These are phyloP conservation scores for Knufia fluminis DNA, from an alignment of 2,329 filamentous ascomycete species.

Conservation along the genomic window DNA sequence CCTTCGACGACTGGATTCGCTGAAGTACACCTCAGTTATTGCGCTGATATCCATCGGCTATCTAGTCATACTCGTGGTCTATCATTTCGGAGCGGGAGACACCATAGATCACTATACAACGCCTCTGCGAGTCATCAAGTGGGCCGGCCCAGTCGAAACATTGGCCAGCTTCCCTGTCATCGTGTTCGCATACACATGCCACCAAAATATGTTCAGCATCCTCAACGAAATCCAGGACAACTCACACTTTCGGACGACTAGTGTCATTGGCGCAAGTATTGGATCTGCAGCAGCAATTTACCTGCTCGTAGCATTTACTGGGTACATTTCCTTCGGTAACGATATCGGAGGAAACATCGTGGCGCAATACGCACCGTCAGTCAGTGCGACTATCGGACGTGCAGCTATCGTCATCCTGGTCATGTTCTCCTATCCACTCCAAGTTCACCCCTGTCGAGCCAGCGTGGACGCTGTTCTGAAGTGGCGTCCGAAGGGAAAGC, in stretches of 20 bases:
- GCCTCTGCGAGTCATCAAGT: slow-evolving; percentile 64
- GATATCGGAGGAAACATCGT: slow-evolving; percentile 87
- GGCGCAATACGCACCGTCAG: slow-evolving; percentile 71
- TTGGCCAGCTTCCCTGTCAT: slow-evolving; percentile 87
- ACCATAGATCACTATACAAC: slow-evolving; percentile 49
- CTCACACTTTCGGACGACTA: slow-evolving; percentile 65
- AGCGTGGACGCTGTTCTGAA: slow-evolving; percentile 87
- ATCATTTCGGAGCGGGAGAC: slow-evolving; percentile 76
- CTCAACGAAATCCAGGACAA: slow-evolving; percentile 88
- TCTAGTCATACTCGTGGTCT: slow-evolving; percentile 82
- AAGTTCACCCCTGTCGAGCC: slow-evolving; percentile 93
- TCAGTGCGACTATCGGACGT: slow-evolving; percentile 83
- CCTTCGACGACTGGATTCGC: slow-evolving; percentile 77
- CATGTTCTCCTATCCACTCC: slow-evolving; percentile 90
- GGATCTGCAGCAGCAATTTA: slow-evolving; percentile 83
- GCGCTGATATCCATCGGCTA: slow-evolving; percentile 91
- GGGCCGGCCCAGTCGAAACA: slow-evolving; percentile 68
- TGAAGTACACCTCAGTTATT: slow-evolving; percentile 93
- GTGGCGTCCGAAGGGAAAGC: slow-evolving; percentile 58
- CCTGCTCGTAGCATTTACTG: slow-evolving; percentile 83
- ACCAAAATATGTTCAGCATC: slow-evolving; percentile 99
- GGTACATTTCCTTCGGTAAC: slow-evolving; percentile 91
- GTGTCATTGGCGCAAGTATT: slow-evolving; percentile 73
- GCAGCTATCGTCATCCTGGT: slow-evolving; percentile 93
- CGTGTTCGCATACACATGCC: slow-evolving; percentile 98